These are phyloP conservation scores for Aspergillus caelatus DNA, from an alignment of 2,329 filamentous ascomycete species.

Conservation along the genomic window DNA sequence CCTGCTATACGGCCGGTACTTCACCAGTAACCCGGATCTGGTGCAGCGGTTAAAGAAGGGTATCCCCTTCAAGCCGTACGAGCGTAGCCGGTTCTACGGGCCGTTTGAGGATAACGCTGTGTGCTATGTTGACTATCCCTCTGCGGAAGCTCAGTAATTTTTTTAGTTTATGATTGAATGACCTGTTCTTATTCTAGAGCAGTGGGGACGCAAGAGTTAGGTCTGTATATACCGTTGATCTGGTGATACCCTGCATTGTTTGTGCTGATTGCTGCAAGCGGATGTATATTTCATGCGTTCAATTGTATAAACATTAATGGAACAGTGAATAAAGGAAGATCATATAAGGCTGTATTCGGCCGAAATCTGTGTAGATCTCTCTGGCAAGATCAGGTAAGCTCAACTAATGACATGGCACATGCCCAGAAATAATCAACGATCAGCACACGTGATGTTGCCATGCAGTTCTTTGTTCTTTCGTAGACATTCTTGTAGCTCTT, in stretches of 20 bases:
- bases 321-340: not conserved
- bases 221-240: not conserved
- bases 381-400: not conserved
- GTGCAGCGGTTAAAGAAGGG: slow-evolving; percentile 48
- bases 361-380: not conserved
- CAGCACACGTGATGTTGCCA: not conserved
- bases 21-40: slow-evolving; percentile 55
- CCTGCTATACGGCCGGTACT: slow-evolving; percentile 52
- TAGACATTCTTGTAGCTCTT: not conserved
- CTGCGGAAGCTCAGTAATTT: slow-evolving; percentile 8
- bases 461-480: not conserved
- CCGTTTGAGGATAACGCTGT: slow-evolving; percentile 38
- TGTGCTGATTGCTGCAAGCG: not conserved
- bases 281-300: not conserved
- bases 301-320: not conserved
- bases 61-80: slow-evolving; percentile 45
- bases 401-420: not conserved
- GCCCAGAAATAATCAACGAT: not conserved
- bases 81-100: slow-evolving; percentile 50
- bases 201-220: not conserved
- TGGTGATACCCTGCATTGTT: not conserved
- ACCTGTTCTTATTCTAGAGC: not conserved
- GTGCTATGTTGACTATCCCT: slow-evolving; percentile 35
- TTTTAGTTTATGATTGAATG: not conserved
- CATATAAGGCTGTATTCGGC: no score